Evolutionary conservation across 768 basidiomycete genomes (phyloP), one percentile per base, ranked within the genome.

Genomic region (Galerina sulciceps): DNA sequence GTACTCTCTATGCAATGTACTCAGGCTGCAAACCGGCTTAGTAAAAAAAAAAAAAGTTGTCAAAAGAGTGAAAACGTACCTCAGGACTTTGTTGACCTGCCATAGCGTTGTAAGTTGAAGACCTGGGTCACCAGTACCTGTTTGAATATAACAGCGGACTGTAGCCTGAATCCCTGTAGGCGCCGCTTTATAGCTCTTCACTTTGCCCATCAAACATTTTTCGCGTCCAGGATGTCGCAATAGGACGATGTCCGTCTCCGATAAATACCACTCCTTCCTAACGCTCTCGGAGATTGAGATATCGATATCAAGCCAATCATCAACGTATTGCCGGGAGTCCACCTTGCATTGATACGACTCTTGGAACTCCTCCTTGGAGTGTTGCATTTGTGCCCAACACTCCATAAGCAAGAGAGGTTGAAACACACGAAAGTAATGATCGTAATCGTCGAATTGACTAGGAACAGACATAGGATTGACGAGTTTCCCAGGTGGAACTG

Each of bases 1-100:
- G 70, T 94, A 99, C 76, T 99, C 97, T 44, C 97, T 89, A 65
- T 94, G 86, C 22, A 96, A 78, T 0, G 97, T 99, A 60, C 89
- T 93, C 63, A 99, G 75, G 61, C 97, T 99, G 50, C 23, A n/a
- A 40, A 51, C 47, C n/a, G 51, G 62, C 57, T 36, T 10, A 23
- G 40, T 52, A 10, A 17, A 45, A 35, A 2, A 42, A 3, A 35
- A 5, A 37, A 20, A 36, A 37, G 55, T 5, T 42, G n/a, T 14
- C 20, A 53, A 18, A 34, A 4, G 23, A 23, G 11, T 22, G 55
- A 22, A 17, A 4, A 44, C 85, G 59, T 65, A 95, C 96, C 91
- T 91, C 59, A 94, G 83, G 15, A 96, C 83, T 71, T 93, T 96
- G 63, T 81, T 83, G 42, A 99, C 55, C 40, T 76, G 75, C 93